A percentile compares a stretch with the other conserved stretches of the same genome.
Conservation (phyloP, 257 asterid genomes). For the Anisodus acutangulus region DNA sequence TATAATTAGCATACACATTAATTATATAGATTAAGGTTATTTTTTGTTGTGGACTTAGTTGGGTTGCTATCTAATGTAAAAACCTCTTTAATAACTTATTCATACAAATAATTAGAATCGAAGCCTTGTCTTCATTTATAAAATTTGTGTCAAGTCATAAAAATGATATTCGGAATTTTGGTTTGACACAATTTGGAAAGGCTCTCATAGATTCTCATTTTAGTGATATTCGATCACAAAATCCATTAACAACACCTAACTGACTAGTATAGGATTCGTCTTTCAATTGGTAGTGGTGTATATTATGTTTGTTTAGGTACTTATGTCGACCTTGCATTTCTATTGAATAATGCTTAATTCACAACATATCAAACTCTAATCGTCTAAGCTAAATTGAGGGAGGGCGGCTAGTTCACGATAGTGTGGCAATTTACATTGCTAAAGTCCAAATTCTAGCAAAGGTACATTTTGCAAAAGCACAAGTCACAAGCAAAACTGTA, state of each 20-base stretch:
- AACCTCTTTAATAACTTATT: background rate
- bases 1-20: background rate
- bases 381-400: background rate
- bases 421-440: background rate
- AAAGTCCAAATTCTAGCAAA: background rate
- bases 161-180: background rate
- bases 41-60: background rate
- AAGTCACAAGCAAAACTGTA: conserved; percentile 23
- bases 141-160: background rate
- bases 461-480: conserved; percentile 23
- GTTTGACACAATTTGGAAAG: no score
- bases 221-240: background rate
- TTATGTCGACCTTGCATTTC: background rate
- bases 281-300: background rate
- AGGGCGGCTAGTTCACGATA: background rate
- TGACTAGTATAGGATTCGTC: background rate
- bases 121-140: background rate
- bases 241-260: background rate
- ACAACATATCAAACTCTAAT: background rate
- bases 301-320: background rate
- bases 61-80: background rate
- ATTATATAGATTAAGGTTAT: background rate
- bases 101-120: background rate
- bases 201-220: background rate
- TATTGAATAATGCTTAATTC: background rate